Percentiles rank a stretch among this genome's conserved stretches.
These are phyloP conservation scores for Asparagopsis taxiformis DNA, from an alignment of 31 red algal species.

Conservation along the genomic window DNA sequence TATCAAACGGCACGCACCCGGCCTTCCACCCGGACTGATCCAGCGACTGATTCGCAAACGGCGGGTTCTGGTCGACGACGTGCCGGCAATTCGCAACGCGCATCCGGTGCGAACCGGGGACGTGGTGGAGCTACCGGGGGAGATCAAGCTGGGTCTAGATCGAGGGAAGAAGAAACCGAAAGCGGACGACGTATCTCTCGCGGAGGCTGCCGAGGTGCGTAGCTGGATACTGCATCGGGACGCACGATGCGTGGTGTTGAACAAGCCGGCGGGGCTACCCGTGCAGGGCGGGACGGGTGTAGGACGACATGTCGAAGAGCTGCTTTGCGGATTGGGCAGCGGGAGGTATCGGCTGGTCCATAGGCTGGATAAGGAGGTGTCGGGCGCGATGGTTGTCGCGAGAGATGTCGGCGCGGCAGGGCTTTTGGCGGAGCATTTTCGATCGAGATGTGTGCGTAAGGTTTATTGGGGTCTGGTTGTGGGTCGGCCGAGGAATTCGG, in stretches of 20 bases:
- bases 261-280: constrained; percentile 58
- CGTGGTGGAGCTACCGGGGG: constrained; percentile 41
- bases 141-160: constrained; percentile 52
- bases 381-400: constrained; percentile 55
- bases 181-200: constrained; percentile 46
- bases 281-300: constrained; percentile 1
- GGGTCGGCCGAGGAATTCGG: constrained; percentile 17
- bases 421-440: constrained; percentile 37
- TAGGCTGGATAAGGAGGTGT: constrained; percentile 56
- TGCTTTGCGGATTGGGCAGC: constrained; percentile 34
- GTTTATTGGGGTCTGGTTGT: constrained; percentile 66
- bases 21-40: constrained; percentile 54
- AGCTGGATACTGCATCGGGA: constrained; percentile 45
- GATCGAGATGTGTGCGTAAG: constrained; percentile 37
- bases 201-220: constrained; percentile 30
- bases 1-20: constrained; percentile 56
- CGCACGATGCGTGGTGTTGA: constrained; percentile 39
- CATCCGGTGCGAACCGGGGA: constrained; percentile 26
- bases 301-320: constrained; percentile 29
- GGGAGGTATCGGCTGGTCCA: constrained; percentile 67
- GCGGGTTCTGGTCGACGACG: constrained; percentile 24
- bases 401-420: constrained; percentile 58
- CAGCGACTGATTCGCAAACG: constrained; percentile 57
- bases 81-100: constrained; percentile 18
- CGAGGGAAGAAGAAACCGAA: constrained; percentile 49